A percentile compares a stretch with the other conserved stretches of the same genome.
phyloP scores from a whole-genome alignment of 306 rosid genomes.

The Prunus davidiana region DNA sequence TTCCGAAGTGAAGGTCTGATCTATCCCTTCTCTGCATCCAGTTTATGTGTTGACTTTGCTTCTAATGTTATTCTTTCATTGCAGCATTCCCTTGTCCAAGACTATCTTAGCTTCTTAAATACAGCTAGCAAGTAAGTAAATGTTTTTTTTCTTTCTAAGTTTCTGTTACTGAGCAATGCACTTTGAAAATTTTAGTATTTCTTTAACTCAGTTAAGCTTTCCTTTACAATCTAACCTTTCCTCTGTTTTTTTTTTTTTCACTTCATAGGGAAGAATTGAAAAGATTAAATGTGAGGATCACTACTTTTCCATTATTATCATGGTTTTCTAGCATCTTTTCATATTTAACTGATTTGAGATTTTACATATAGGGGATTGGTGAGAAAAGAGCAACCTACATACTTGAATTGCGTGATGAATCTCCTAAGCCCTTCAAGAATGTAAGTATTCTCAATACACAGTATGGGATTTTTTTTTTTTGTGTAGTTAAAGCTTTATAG shows the following conservation, averaged over 20 bases:
- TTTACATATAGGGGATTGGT: constrained; percentile 67
- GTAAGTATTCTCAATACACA: constrained; percentile 39
- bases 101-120: constrained; percentile 59
- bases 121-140: constrained; percentile 76
- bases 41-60: not conserved
- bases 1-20: constrained; percentile 69
- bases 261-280: constrained; percentile 67
- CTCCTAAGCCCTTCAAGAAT: constrained; percentile 74
- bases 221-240: constrained; percentile 1
- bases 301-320: not conserved
- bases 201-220: not conserved
- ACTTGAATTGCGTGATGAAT: constrained; percentile 67
- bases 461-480: not conserved
- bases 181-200: not conserved
- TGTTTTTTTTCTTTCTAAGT: not conserved
- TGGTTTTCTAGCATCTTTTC: not conserved
- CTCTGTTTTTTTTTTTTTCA: not conserved
- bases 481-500: too few relatives aligned
- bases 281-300: constrained; percentile 49
- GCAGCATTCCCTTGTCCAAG: constrained; percentile 63
- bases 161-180: not conserved
- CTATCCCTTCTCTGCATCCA: not conserved
- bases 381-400: constrained; percentile 79
- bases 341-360: not conserved
- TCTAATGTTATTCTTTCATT: constrained; percentile 9